phyloP scores from a whole-genome alignment of 106 monocot species.

The Triglochin maritima region DNA sequence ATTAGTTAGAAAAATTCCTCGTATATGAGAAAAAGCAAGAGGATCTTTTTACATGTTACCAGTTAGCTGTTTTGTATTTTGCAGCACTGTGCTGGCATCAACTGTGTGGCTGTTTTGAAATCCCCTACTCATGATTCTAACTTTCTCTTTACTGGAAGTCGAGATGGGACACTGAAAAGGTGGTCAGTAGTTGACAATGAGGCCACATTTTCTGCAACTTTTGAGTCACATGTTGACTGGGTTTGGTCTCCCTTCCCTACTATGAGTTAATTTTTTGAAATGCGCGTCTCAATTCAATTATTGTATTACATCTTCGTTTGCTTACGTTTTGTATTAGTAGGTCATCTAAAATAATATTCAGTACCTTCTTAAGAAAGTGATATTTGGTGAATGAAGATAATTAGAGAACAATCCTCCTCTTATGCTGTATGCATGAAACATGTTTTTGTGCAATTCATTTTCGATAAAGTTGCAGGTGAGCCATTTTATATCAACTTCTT shows the following conservation, averaged over 20 bases:
- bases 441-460: too few relatives aligned
- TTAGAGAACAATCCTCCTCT: too few relatives aligned
- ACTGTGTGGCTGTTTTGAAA: slow-evolving; percentile 69
- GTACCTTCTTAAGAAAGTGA: too few relatives aligned
- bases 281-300: too few relatives aligned
- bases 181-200: slow-evolving; percentile 57
- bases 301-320: not conserved
- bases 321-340: not conserved
- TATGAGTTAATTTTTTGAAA: not conserved
- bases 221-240: slow-evolving; percentile 98
- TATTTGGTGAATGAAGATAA: too few relatives aligned
- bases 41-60: not conserved
- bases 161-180: slow-evolving; percentile 92
- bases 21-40: too few relatives aligned
- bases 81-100: slow-evolving; percentile 95
- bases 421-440: too few relatives aligned
- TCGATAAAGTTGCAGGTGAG: too few relatives aligned
- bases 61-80: slow-evolving; percentile 10
- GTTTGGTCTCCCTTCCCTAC: slow-evolving; percentile 20
- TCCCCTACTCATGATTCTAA: slow-evolving; percentile 35
- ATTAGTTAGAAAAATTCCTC: not conserved
- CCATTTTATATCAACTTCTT: too few relatives aligned
- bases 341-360: too few relatives aligned
- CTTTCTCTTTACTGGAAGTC: slow-evolving; percentile 93
- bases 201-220: slow-evolving; percentile 73